Percentiles rank a stretch among this genome's conserved stretches.
phyloP scores from a whole-genome alignment of 495 filamentous ascomycete genomes.

The Rostrohypoxylon terebratum region DNA sequence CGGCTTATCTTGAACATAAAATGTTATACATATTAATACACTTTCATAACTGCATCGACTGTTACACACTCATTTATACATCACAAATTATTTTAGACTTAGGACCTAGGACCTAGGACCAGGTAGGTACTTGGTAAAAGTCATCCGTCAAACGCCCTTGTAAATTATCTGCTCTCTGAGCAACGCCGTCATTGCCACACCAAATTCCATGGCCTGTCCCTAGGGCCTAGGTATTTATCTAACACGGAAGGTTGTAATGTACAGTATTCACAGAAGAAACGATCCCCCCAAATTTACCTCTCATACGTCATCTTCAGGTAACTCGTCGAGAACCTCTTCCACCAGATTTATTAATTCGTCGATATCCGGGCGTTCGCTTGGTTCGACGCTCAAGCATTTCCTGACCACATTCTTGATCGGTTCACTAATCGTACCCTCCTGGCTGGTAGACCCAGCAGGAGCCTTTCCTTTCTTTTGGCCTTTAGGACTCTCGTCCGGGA shows the following conservation, averaged over 20 bases:
- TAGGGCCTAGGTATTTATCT: constrained; percentile 25
- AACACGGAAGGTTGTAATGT: constrained; percentile 33
- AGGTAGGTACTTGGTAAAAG: not conserved
- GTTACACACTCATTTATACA: not conserved
- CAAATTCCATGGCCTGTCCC: constrained; percentile 27
- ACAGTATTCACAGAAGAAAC: constrained; percentile 33
- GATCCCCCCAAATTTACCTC: not conserved
- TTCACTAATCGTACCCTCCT: constrained; percentile 70
- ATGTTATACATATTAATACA: not conserved
- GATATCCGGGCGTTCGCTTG: constrained; percentile 89
- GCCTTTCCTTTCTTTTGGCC: constrained; percentile 68
- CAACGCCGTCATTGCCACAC: constrained; percentile 29
- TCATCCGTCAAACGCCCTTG: not conserved
- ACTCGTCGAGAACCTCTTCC: constrained; percentile 75
- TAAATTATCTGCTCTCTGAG: constrained; percentile 37
- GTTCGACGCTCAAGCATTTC: constrained; percentile 91
- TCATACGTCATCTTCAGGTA: constrained; percentile 75
- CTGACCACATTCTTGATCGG: constrained; percentile 85
- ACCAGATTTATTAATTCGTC: constrained; percentile 87
- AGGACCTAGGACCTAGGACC: no score
- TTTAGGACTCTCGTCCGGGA: constrained; percentile 80
- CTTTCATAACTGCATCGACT: not conserved
- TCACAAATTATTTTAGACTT: not conserved
- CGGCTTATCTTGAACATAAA: not conserved
- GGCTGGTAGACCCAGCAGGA: constrained; percentile 49